phyloP scores from a whole-genome alignment of 257 asterid genomes.

The Marsdenia floribunda region DNA sequence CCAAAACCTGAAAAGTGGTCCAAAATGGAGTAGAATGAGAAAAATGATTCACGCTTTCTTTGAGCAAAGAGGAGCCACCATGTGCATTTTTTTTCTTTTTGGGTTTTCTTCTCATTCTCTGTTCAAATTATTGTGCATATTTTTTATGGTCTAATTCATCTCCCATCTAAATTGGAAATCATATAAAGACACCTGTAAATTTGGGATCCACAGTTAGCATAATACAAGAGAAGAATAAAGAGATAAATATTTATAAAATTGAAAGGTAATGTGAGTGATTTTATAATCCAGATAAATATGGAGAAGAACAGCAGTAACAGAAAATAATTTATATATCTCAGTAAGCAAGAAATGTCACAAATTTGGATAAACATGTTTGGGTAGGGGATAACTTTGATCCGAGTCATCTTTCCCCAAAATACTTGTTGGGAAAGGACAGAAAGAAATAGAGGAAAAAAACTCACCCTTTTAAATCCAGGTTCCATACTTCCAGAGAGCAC shows the following conservation, averaged over 20 bases:
- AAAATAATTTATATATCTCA: not conserved
- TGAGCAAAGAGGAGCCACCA: not conserved
- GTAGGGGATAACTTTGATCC: not conserved
- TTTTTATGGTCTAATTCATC: not conserved
- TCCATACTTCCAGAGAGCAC: slow-evolving; percentile 99
- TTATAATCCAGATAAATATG: not conserved
- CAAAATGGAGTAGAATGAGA: not conserved
- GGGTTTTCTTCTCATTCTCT: not conserved
- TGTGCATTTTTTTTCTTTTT: not conserved
- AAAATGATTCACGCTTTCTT: not conserved
- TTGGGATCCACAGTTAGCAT: not conserved
- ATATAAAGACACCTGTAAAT: not conserved
- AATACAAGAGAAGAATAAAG: not conserved
- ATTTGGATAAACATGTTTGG: not conserved
- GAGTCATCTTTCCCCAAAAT: not conserved
- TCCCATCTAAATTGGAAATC: not conserved
- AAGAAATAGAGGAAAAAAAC: slow-evolving; percentile 10
- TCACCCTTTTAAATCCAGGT: slow-evolving; percentile 97
- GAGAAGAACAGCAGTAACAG: not conserved
- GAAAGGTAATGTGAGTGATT: not conserved
- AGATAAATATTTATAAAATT: not conserved
- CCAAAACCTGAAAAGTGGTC: not conserved
- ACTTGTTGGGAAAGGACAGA: not conserved
- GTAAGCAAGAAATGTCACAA: not conserved
- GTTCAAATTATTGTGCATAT: too few relatives aligned